Base-by-base conservation (phyloP, 768 basidiomycete species). In the Rhodotorula taiwanensis region DNA sequence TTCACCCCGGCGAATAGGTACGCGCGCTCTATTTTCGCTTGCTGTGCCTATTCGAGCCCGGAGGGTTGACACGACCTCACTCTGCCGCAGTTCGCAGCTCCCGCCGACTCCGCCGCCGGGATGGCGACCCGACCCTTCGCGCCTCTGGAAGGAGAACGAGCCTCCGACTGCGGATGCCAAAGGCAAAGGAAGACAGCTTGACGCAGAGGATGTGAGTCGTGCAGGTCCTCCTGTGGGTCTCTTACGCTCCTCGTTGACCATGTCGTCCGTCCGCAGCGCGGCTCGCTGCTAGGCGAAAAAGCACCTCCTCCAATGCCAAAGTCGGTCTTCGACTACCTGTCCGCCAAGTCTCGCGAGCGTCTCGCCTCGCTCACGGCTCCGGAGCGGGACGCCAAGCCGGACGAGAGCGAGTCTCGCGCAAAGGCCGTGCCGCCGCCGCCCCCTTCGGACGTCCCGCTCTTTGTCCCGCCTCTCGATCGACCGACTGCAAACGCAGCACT, bases 261-360 rank as follows among this genome's bases (percentile, higher is more conserved):
- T n/a, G n/a, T n/a, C n/a, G n/a, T n/a, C n/a, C n/a, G n/a, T n/a
- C n/a, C 10, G 23, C 66, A 97, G 92, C 83, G 95, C 54, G 94
- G 91, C 31, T 77, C 81, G 2, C 79, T 87, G 25, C 79, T 98
- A 0, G 93, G 93, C 57, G 95, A 98, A 76, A 83, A 82, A 15
- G 83, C 83, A 16, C 60, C 59, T 0, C 80, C 84, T 18, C 76
- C 84, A 5, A 82, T 81, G 20, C 83, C 87, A 3, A 83, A 84
- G 16, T 97, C 94, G 0, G 83, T 99, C 21, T 97, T 94, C 74
- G 93, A 98, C 49, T 98, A 85, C 74, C 83, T 98, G 74, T 94
- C 95, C 1, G 83, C 86, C 67, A 93, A 92, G 72, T 90, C 94
- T 71, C 83, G 84, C 59, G 92, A 95, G 63, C 85, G 93, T 10